Percentiles rank a stretch among this genome's conserved stretches.
These are phyloP conservation scores for Celoporthe dispersa DNA, from an alignment of 2,329 filamentous ascomycete species.

Conservation along the genomic window DNA sequence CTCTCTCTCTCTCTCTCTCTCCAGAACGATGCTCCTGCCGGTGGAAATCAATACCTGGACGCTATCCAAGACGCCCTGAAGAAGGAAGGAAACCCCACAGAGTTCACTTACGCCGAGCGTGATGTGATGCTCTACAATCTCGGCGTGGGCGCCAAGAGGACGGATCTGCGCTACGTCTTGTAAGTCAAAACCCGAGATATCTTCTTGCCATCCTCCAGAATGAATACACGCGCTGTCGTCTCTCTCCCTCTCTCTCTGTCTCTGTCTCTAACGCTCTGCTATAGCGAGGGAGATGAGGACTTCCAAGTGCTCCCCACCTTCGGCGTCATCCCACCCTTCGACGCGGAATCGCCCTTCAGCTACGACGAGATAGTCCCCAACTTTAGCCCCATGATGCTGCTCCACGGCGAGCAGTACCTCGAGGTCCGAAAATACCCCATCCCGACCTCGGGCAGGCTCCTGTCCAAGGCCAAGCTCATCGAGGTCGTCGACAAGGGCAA, in stretches of 20 bases:
- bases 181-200: conserved; percentile 39
- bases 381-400: conserved; percentile 97
- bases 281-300: conserved; percentile 78
- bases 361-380: conserved; percentile 87
- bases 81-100: conserved; percentile 69
- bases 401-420: conserved; percentile 98
- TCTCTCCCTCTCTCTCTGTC: too few species aligned
- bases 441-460: conserved; percentile 78
- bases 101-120: conserved; percentile 82
- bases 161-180: conserved; percentile 85
- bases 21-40: conserved; percentile 37
- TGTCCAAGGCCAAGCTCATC: conserved; percentile 78
- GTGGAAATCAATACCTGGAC: conserved; percentile 68
- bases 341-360: conserved; percentile 77
- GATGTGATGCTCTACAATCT: conserved; percentile 96
- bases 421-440: conserved; percentile 92
- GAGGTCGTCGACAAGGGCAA: conserved; percentile 97
- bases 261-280: neutral
- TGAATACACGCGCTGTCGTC: too few species aligned
- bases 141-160: conserved; percentile 88
- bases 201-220: neutral
- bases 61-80: conserved; percentile 79
- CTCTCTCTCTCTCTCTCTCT: conserved; percentile 29
- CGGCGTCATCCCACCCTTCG: conserved; percentile 94
- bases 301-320: conserved; percentile 97